These are phyloP conservation scores for Geranium brycei DNA, from an alignment of 345 rosid species.

Conservation along the genomic window DNA sequence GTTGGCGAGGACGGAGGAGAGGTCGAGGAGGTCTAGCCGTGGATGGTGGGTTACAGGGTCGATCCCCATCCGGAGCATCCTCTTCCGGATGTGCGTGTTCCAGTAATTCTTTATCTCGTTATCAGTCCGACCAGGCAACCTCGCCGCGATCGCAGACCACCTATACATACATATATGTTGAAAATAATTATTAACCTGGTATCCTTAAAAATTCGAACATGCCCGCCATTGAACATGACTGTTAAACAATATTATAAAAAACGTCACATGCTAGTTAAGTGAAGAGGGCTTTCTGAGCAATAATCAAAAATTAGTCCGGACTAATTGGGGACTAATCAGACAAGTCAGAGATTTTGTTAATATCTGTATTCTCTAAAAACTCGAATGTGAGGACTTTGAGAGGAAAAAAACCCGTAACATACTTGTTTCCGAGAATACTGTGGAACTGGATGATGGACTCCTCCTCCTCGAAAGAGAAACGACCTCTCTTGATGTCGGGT, in stretches of 20 bases:
- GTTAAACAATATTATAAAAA: too few relatives aligned
- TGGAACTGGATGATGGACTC: constrained; percentile 64
- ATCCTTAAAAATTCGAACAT: too few relatives aligned
- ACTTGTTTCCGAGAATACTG: constrained; percentile 62
- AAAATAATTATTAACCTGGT: not conserved
- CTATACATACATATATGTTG: constrained; percentile 10
- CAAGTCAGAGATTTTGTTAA: too few relatives aligned
- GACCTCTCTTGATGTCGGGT: constrained; percentile 67
- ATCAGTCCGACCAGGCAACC: constrained; percentile 77
- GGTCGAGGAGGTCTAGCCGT: constrained; percentile 48
- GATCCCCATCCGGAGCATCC: constrained; percentile 69
- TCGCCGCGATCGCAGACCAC: constrained; percentile 78
- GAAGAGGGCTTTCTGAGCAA: too few relatives aligned
- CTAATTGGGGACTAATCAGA: too few relatives aligned
- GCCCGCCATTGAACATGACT: too few relatives aligned
- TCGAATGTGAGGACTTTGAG: too few relatives aligned
- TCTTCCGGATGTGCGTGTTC: constrained; percentile 74
- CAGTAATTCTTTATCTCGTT: constrained; percentile 74
- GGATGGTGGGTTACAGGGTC: constrained; percentile 80
- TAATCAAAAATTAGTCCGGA: too few relatives aligned
- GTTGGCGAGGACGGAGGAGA: constrained; percentile 21
- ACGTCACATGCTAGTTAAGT: too few relatives aligned
- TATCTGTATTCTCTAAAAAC: too few relatives aligned
- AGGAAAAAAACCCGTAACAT: constrained; percentile 3
- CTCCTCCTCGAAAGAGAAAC: constrained; percentile 62